Conservation (phyloP, 2,329 filamentous ascomycete species). For the Rutstroemia sp. region DNA sequence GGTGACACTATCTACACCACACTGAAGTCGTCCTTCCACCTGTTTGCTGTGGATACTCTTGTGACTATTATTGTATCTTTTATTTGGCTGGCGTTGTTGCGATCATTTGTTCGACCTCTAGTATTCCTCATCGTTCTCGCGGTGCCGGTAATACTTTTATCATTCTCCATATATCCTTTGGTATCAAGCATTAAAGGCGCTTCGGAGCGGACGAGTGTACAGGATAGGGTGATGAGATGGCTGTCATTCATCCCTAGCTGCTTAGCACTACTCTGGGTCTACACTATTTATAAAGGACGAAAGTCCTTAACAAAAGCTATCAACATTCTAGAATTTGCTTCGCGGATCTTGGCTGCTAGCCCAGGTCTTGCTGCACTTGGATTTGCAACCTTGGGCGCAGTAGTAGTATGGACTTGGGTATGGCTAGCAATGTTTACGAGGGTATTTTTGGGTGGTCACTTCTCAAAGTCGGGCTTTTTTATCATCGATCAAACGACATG, state of each 20-base stretch:
- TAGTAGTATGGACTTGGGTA: slow-evolving; percentile 87
- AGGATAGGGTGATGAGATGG: slow-evolving; percentile 87
- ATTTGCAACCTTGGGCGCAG: slow-evolving; percentile 63
- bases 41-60: slow-evolving; percentile 84
- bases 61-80: slow-evolving; percentile 84
- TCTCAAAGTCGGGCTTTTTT: slow-evolving; percentile 59
- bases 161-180: slow-evolving; percentile 86
- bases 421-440: slow-evolving; percentile 97
- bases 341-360: slow-evolving; percentile 78
- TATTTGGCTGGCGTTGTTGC: slow-evolving; percentile 80
- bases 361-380: slow-evolving; percentile 79
- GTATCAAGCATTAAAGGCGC: slow-evolving; percentile 79
- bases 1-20: slow-evolving; percentile 94
- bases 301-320: slow-evolving; percentile 76
- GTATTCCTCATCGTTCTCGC: slow-evolving; percentile 75
- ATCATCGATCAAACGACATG: slow-evolving; percentile 83
- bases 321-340: slow-evolving; percentile 85
- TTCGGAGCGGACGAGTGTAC: slow-evolving; percentile 67
- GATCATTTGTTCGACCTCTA: slow-evolving; percentile 80
- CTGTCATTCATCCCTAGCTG: slow-evolving; percentile 69
- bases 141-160: slow-evolving; percentile 78
- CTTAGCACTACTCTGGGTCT: slow-evolving; percentile 72
- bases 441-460: slow-evolving; percentile 87
- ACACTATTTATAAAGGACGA: slow-evolving; percentile 73
- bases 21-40: slow-evolving; percentile 76